These are phyloP conservation scores for Lasiodiplodia hormozganensis DNA, from an alignment of 2,329 filamentous ascomycete species.

Conservation along the genomic window DNA sequence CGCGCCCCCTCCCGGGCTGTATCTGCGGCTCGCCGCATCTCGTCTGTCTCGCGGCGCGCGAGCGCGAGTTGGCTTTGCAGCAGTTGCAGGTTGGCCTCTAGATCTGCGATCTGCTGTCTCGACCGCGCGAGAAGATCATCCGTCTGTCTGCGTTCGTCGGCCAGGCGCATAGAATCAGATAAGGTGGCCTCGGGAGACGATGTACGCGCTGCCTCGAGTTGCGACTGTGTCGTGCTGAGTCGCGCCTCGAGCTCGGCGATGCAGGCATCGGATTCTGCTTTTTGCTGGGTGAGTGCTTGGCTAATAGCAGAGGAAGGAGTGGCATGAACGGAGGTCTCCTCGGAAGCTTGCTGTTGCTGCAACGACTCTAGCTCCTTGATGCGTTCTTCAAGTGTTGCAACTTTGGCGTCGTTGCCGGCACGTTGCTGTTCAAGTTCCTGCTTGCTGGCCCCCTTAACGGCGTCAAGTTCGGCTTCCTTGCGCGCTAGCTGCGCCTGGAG, in stretches of 20 bases:
- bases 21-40: neutral
- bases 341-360: neutral
- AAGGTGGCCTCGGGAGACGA: neutral
- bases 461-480: conserved; percentile 25
- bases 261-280: conserved; percentile 22
- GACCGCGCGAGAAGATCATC: conserved; percentile 16
- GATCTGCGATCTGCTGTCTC: conserved; percentile 14
- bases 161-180: neutral
- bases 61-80: conserved; percentile 16
- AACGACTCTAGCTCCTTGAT: neutral
- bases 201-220: conserved; percentile 11
- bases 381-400: conserved; percentile 3
- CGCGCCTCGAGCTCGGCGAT: conserved; percentile 28
- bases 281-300: conserved; percentile 5
- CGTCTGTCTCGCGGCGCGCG: conserved; percentile 7
- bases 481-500: conserved; percentile 19
- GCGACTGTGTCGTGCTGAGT: conserved; percentile 9
- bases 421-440: conserved; percentile 26
- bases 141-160: conserved; percentile 8
- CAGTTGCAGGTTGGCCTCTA: conserved; percentile 21
- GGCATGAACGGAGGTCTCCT: neutral
- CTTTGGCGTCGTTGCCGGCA: conserved; percentile 18
- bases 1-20: conserved; percentile 10
- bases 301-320: neutral
- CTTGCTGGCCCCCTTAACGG: neutral